Percentiles rank a stretch among this genome's conserved stretches.
phyloP scores from a whole-genome alignment of 179 eudicot genomes.

The Silene coronaria region DNA sequence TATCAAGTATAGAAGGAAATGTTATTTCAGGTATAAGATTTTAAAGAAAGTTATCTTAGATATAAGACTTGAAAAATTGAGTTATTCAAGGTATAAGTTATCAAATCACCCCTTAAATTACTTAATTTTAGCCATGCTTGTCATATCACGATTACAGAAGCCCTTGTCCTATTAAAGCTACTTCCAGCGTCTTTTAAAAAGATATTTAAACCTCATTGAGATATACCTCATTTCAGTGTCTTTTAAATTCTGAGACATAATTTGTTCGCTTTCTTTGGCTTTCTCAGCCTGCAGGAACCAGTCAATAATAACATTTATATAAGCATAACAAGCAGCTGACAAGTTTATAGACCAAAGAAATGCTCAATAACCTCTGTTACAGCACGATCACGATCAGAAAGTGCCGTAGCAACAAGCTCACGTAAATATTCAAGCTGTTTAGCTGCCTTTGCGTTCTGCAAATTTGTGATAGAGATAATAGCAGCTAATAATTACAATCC shows the following conservation, averaged over 20 bases:
- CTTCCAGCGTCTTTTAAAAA: no score
- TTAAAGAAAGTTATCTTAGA: no score
- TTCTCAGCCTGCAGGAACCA: constrained; percentile 76
- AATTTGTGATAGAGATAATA: constrained; percentile 16
- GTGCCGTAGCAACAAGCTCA: constrained; percentile 69
- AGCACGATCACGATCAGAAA: constrained; percentile 87
- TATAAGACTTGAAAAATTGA: no score
- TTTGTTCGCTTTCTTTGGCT: constrained; percentile 76
- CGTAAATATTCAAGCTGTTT: constrained; percentile 82
- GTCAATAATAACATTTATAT: constrained; percentile 15
- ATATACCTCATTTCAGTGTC: constrained; percentile 52
- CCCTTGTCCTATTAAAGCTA: not conserved
- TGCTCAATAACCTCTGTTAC: constrained; percentile 59
- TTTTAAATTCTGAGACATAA: constrained; percentile 45
- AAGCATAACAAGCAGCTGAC: not conserved
- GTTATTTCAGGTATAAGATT: no score
- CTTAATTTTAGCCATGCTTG: not conserved
- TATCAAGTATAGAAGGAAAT: no score
- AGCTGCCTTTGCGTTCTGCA: constrained; percentile 68
- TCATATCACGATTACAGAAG: not conserved
- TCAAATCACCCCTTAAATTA: no score
- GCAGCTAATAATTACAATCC: not conserved
- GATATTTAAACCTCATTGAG: constrained; percentile 1
- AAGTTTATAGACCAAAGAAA: constrained; percentile 11
- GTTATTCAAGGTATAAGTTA: no score